Percentiles rank a stretch among this genome's conserved stretches.
Evolutionary conservation across 148 eudicot genomes (phyloP).

Genomic region (Rhododendron williamsianum): DNA sequence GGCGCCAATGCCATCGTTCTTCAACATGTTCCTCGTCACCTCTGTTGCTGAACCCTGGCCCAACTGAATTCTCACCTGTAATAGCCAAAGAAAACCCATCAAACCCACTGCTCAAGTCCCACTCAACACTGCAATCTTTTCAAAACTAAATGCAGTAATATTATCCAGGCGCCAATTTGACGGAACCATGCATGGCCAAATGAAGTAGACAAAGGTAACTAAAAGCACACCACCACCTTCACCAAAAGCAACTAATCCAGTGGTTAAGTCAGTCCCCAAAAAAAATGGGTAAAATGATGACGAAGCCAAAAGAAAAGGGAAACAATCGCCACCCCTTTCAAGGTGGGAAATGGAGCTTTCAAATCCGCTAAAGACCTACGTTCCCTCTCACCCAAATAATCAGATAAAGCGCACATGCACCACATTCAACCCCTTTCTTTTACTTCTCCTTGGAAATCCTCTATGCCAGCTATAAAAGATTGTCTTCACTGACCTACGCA

Average conservation of each 20-base stretch:
- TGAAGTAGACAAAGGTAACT: neutral
- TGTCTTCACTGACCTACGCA: neutral
- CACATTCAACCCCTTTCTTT: neutral
- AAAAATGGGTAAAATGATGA: neutral
- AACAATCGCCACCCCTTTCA: neutral
- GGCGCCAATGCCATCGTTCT: conserved; percentile 84
- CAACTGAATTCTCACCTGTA: conserved; percentile 90
- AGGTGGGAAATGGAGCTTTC: neutral
- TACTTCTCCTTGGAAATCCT: neutral
- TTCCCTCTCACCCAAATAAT: neutral
- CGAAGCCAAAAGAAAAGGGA: neutral
- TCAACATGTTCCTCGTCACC: conserved; percentile 77
- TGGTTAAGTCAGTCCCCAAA: neutral
- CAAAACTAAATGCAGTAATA: neutral
- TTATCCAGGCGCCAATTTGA: neutral
- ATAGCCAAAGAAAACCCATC: conserved; percentile 16
- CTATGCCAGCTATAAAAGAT: neutral
- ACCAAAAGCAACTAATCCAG: neutral
- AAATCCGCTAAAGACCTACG: neutral
- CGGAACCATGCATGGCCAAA: neutral
- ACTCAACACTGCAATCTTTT: neutral
- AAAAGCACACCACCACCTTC: neutral
- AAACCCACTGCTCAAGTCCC: neutral
- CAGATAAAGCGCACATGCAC: neutral
- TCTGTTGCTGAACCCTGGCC: conserved; percentile 88